Percentiles rank a stretch among this genome's conserved stretches.
These are phyloP conservation scores for Lactifluus subvellereus DNA, from an alignment of 768 basidiomycete species.

Conservation along the genomic window DNA sequence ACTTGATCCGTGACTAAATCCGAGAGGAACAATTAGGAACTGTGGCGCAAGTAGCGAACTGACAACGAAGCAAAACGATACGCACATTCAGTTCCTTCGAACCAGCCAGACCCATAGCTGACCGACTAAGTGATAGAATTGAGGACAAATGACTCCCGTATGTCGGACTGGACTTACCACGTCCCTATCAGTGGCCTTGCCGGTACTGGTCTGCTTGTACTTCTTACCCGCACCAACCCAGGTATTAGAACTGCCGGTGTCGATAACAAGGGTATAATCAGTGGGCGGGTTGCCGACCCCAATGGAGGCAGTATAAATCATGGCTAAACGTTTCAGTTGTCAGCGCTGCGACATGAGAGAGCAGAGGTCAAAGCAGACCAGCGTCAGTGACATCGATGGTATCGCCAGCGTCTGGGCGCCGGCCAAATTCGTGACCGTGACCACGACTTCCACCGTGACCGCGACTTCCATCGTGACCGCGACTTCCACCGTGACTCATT, in stretches of 20 bases:
- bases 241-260: conserved; percentile 54
- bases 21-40: conserved; percentile 15
- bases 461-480: too few relatives aligned
- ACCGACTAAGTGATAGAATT: conserved; percentile 37
- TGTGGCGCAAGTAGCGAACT: background rate
- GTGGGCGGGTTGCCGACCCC: conserved; percentile 48
- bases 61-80: conserved; percentile 33
- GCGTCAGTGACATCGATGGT: conserved; percentile 55
- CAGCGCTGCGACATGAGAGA: background rate
- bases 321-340: conserved; percentile 30
- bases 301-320: conserved; percentile 49
- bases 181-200: conserved; percentile 36
- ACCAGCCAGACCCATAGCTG: conserved; percentile 20
- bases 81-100: conserved; percentile 20
- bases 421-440: background rate
- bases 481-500: too few relatives aligned
- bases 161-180: conserved; percentile 30
- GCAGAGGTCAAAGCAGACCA: conserved; percentile 28
- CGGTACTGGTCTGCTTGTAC: conserved; percentile 44
- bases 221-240: conserved; percentile 50
- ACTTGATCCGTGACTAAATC: conserved; percentile 18
- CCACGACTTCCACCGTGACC: too few relatives aligned
- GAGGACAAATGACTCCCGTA: conserved; percentile 35
- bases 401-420: conserved; percentile 16
- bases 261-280: conserved; percentile 48